These are phyloP conservation scores for Mycena epipterygia DNA, from an alignment of 768 basidiomycete genomes.

Conservation along the genomic window DNA sequence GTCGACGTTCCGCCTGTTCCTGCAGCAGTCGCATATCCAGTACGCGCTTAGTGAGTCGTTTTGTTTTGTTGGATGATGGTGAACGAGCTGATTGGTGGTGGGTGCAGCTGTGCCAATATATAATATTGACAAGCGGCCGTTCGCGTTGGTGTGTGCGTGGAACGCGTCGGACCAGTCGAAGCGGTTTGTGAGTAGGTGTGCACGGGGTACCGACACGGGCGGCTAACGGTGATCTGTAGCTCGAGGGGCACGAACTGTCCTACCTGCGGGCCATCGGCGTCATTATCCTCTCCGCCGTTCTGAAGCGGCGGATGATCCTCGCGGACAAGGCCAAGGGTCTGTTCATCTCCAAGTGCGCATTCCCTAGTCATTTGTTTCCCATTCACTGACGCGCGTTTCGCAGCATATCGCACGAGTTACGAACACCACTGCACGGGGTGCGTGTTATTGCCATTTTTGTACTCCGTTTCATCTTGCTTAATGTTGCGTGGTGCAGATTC, in stretches of 20 bases:
- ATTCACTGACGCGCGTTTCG: not conserved
- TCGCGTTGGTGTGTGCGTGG: slow-evolving; percentile 92
- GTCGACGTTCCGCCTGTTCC: slow-evolving; percentile 82
- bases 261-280: slow-evolving; percentile 95
- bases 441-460: slow-evolving; percentile 37
- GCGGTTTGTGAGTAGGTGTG: slow-evolving; percentile 73
- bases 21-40: slow-evolving; percentile 82
- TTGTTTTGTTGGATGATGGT: not conserved
- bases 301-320: slow-evolving; percentile 92
- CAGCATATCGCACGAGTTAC: slow-evolving; percentile 92
- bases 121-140: slow-evolving; percentile 93
- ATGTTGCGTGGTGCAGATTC: slow-evolving; percentile 64
- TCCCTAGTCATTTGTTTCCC: not conserved
- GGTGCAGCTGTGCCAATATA: slow-evolving; percentile 89
- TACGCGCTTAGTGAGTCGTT: slow-evolving; percentile 83
- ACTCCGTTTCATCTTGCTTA: slow-evolving; percentile 22
- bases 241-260: slow-evolving; percentile 92
- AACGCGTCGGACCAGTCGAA: slow-evolving; percentile 86
- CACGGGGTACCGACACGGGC: slow-evolving; percentile 2
- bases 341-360: slow-evolving; percentile 92
- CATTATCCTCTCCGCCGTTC: slow-evolving; percentile 92
- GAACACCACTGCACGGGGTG: slow-evolving; percentile 93
- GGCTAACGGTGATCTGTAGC: slow-evolving; percentile 53
- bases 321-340: slow-evolving; percentile 95
- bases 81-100: slow-evolving; percentile 17